Base-by-base conservation (phyloP, 2,329 filamentous ascomycete genomes). In the Talaromyces islandicus region DNA sequence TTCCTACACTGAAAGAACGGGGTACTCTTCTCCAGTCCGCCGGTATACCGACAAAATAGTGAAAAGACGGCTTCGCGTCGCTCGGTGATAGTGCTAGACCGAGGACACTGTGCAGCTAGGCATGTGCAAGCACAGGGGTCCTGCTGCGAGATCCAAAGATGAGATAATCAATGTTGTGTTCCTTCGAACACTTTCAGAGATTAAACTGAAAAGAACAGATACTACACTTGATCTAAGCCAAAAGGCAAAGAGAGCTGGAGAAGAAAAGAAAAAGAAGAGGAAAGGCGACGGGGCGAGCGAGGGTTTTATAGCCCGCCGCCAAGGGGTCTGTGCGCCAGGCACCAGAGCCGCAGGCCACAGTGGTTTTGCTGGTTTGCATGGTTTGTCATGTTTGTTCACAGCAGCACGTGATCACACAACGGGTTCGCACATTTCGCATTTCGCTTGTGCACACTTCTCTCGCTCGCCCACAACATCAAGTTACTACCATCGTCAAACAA, bases 151-250 rank as follows among this genome's bases (percentile, higher is more conserved):
- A 62, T 75, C 67, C 81, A 90, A 90, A 88, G 89, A 92, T 91
- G 83, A 82, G 87, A 85, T 90, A 92, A 92, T 90, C 87, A 85
- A 81, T 81, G 83, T 83, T 84, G 81, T 81, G 80, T 80, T 81
- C 85, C 81, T 79, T 89, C 84, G 86, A 82, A 81, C 81, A 83
- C 83, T 91, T 90, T 88, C 88, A 92, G 89, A 89, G 87, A 91
- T 92, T 92, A 92, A 92, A 91, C 89, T 92, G 87, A 91, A 89
- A 91, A 92, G 89, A 92, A 92, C 88, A 91, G 88, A 90, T 91
- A 91, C 88, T 91, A 91, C 88, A 91, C 88, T 90, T 91, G 88
- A 91, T 91, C 88, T 91, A 89, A 90, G 85, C 85, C 77, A 77
- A 81, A 82, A 78, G 78, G 80, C 76, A 78, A 78, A 76, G 75